Conservation (phyloP, 2,329 filamentous ascomycete species). For the Herpotrichia juniperi region DNA sequence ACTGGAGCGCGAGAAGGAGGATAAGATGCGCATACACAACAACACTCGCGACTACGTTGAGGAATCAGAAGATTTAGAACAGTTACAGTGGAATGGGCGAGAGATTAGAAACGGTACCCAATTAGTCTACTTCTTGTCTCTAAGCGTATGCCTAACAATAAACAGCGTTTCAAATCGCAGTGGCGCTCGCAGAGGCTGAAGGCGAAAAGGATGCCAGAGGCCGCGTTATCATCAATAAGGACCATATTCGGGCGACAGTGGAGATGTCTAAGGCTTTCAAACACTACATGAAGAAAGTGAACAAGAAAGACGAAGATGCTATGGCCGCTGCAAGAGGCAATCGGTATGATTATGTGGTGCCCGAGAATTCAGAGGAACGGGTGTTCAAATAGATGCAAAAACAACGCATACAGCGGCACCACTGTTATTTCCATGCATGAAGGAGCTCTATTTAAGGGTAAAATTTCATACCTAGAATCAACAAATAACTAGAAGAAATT, state of each 20-base stretch:
- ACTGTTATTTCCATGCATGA: too few species aligned
- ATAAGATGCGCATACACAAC: conserved; percentile 9
- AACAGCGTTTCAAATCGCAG: conserved; percentile 26
- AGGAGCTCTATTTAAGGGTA: too few species aligned
- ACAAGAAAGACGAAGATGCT: conserved; percentile 7
- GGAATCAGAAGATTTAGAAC: conserved; percentile 14
- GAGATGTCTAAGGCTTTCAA: conserved; percentile 23
- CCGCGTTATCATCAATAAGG: conserved; percentile 5
- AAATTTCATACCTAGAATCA: too few species aligned
- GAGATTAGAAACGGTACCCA: conserved; percentile 36
- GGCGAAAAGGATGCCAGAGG: conserved; percentile 10
- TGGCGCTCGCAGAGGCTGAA: conserved; percentile 23
- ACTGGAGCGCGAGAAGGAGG: conserved; percentile 16
- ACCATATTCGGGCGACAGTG: conserved; percentile 21
- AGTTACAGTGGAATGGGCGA: conserved; percentile 31
- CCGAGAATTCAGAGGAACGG: not conserved
- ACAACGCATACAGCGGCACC: too few species aligned
- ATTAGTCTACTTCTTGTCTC: too few species aligned
- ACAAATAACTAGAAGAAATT: too few species aligned
- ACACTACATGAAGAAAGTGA: conserved; percentile 19
- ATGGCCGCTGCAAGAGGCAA: not conserved
- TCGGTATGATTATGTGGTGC: not conserved
- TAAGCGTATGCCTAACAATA: not conserved
- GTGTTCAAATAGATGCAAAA: too few species aligned
- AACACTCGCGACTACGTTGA: conserved; percentile 16